Percentiles rank a stretch among this genome's conserved stretches.
Evolutionary conservation across 2,329 filamentous ascomycete species (phyloP).

Genomic region (Capronia epimyces): DNA sequence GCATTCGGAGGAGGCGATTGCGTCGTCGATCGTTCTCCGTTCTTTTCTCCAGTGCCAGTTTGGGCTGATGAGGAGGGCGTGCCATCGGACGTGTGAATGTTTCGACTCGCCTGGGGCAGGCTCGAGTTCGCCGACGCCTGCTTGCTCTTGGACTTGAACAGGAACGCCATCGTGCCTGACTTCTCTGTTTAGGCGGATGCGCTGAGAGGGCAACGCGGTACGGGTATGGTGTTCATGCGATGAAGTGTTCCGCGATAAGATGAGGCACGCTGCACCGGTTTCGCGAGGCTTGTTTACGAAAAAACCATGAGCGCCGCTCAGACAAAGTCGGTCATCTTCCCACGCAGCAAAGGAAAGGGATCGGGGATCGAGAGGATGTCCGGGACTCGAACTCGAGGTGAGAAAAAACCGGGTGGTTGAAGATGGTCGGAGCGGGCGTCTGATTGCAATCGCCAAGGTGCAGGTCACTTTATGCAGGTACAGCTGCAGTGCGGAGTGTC

Average conservation of each 20-base stretch:
- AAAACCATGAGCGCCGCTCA: constrained; percentile 10
- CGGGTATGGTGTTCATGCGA: constrained; percentile 9
- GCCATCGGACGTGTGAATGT: constrained; percentile 54
- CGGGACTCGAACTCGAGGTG: background rate
- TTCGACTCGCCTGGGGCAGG: constrained; percentile 52
- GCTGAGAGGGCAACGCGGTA: background rate
- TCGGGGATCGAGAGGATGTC: background rate
- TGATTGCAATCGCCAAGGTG: background rate
- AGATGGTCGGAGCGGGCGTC: constrained; percentile 6
- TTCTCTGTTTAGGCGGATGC: background rate
- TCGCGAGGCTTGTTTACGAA: constrained; percentile 13
- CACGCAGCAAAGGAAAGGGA: background rate
- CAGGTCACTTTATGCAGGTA: background rate
- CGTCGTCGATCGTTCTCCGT: constrained; percentile 20
- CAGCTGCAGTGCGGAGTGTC: background rate
- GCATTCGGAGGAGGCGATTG: constrained; percentile 22
- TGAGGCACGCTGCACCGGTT: constrained; percentile 10
- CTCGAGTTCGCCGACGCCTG: constrained; percentile 29
- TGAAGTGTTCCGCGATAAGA: background rate
- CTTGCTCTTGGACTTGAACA: constrained; percentile 69
- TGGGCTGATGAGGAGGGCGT: constrained; percentile 49
- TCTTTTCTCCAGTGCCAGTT: constrained; percentile 41
- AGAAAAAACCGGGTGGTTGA: constrained; percentile 6
- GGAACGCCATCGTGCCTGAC: constrained; percentile 59
- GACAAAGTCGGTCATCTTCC: constrained; percentile 16